phyloP scores from a whole-genome alignment of 257 asterid genomes.

The Solanum appendiculatum region DNA sequence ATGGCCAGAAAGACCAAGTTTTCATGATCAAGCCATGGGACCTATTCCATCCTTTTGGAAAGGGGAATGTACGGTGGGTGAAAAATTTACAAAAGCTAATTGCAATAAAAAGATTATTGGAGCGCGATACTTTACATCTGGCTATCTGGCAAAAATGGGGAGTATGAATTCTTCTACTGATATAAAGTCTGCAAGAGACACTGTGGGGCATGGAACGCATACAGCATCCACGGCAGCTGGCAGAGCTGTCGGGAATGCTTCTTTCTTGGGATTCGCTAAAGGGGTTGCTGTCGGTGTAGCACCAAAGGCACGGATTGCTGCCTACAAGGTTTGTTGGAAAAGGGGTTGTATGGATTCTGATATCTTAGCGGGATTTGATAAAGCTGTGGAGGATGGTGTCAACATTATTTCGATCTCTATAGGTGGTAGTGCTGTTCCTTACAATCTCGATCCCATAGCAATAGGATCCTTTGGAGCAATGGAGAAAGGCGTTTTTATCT shows the following conservation, averaged over 20 bases:
- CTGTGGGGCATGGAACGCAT: slow-evolving; percentile 84
- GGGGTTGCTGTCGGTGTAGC: slow-evolving; percentile 77
- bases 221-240: slow-evolving; percentile 93
- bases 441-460: slow-evolving; percentile 57
- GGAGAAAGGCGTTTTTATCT: slow-evolving; percentile 62
- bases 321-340: slow-evolving; percentile 74
- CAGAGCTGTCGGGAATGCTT: slow-evolving; percentile 54
- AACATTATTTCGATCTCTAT: slow-evolving; percentile 63
- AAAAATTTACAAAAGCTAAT: slow-evolving; percentile 32
- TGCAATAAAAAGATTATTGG: slow-evolving; percentile 73
- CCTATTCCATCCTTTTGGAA: slow-evolving; percentile 58
- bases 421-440: slow-evolving; percentile 62
- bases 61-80: slow-evolving; percentile 56
- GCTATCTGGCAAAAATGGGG: slow-evolving; percentile 45
- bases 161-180: slow-evolving; percentile 19
- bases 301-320: slow-evolving; percentile 73
- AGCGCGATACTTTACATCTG: slow-evolving; percentile 44
- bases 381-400: slow-evolving; percentile 84
- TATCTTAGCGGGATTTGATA: slow-evolving; percentile 70
- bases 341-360: slow-evolving; percentile 78
- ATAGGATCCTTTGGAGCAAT: slow-evolving; percentile 74
- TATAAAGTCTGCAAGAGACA: slow-evolving; percentile 48
- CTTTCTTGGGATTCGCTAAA: slow-evolving; percentile 50
- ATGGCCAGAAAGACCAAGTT: slow-evolving; percentile 64
- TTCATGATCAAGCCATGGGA: slow-evolving; percentile 61